Evolutionary conservation across 345 rosid genomes (phyloP).

Genomic region (Bruguiera parviflora): DNA sequence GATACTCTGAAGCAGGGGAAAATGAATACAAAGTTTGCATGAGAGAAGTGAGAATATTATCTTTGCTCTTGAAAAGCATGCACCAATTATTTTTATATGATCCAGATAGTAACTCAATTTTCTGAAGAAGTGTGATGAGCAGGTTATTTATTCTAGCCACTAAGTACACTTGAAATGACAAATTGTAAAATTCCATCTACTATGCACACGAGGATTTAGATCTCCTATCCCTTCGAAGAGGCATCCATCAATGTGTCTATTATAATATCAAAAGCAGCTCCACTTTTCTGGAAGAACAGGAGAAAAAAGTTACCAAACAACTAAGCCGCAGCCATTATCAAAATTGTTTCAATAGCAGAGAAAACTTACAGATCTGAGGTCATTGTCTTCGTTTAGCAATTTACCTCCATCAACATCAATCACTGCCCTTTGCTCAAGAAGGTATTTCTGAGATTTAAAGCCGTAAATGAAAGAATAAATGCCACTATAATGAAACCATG

Average conservation of each 20-base stretch:
- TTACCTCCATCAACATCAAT: conserved; percentile 77
- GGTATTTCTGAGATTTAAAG: conserved; percentile 59
- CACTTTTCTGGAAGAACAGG: neutral
- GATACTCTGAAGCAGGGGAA: no score
- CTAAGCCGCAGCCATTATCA: neutral
- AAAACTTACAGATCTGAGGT: conserved; percentile 82
- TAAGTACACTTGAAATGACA: no score
- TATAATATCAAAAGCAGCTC: neutral
- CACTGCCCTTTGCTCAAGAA: conserved; percentile 88
- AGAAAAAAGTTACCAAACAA: no score
- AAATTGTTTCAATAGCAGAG: conserved; percentile 15
- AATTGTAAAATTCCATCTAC: no score
- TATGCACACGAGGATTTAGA: neutral
- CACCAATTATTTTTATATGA: no score
- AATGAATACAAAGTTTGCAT: neutral
- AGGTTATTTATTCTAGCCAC: no score
- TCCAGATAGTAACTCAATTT: no score
- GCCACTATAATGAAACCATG: neutral
- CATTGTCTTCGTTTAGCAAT: conserved; percentile 89
- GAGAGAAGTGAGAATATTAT: neutral
- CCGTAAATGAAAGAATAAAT: neutral
- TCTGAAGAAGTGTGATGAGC: no score
- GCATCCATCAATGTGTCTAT: neutral
- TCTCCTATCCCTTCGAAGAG: neutral
- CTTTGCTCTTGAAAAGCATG: no score